phyloP scores from a whole-genome alignment of 1,139 yeast species.

The Taphrina flavorubra region DNA sequence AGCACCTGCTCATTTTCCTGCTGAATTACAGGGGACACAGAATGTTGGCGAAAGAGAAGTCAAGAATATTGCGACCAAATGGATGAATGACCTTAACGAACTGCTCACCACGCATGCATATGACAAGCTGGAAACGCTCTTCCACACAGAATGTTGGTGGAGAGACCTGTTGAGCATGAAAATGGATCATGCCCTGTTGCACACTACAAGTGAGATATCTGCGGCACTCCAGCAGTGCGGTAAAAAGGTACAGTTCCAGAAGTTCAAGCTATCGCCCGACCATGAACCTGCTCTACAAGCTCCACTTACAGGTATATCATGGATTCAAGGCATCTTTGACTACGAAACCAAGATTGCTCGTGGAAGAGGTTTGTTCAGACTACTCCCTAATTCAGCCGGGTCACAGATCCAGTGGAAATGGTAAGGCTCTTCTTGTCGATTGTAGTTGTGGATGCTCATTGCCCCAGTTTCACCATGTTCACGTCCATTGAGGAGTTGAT shows the following conservation, averaged over 20 bases:
- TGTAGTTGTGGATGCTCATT: background rate
- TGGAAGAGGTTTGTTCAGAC: constrained; percentile 53
- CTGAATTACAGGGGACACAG: constrained; percentile 5
- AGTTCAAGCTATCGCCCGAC: constrained; percentile 15
- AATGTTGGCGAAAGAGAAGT: constrained; percentile 21
- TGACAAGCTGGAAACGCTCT: constrained; percentile 5
- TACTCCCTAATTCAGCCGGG: constrained; percentile 17
- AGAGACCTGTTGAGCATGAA: constrained; percentile 18
- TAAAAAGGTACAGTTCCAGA: constrained; percentile 8
- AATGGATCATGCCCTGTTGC: constrained; percentile 25
- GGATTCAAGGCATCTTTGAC: constrained; percentile 53
- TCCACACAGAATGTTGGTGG: constrained; percentile 27
- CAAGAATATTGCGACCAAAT: constrained; percentile 21
- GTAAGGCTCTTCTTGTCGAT: background rate
- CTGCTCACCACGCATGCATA: constrained; percentile 6
- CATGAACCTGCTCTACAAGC: constrained; percentile 24
- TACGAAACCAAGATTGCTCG: constrained; percentile 52
- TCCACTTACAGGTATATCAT: constrained; percentile 41
- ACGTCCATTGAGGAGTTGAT: constrained; percentile 53
- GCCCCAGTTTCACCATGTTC: constrained; percentile 50
- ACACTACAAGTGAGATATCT: constrained; percentile 20
- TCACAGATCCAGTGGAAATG: constrained; percentile 25
- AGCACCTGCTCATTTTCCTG: constrained; percentile 22
- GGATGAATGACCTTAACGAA: constrained; percentile 14
- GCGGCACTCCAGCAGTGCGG: constrained; percentile 12